Evolutionary conservation across 441 rosid species (phyloP).

Genomic region (Daphne laureola): DNA sequence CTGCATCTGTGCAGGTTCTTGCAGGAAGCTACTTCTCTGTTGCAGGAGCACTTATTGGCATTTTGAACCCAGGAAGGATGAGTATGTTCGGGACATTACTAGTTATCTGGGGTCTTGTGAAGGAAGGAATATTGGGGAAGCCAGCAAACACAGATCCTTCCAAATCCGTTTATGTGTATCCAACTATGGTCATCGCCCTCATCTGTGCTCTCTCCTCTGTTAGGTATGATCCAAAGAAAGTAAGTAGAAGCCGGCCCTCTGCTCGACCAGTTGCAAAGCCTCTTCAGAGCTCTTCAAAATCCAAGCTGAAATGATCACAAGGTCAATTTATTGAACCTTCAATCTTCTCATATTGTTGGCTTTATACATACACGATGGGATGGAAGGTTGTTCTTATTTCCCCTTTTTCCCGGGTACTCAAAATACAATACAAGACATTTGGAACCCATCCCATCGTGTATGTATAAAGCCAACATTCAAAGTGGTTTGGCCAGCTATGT

Average conservation of each 20-base stretch:
- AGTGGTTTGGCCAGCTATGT: no score
- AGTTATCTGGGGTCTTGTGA: slow-evolving; percentile 87
- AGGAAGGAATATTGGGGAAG: slow-evolving; percentile 90
- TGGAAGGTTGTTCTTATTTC: no score
- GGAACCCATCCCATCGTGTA: no score
- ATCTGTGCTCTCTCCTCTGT: slow-evolving; percentile 80
- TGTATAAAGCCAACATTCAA: no score
- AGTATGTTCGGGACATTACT: slow-evolving; percentile 89
- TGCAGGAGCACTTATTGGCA: slow-evolving; percentile 87
- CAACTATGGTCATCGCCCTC: slow-evolving; percentile 74
- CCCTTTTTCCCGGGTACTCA: no score
- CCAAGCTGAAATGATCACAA: slow-evolving; percentile 71
- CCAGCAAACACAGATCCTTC: slow-evolving; percentile 64
- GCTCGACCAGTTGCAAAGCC: slow-evolving; percentile 72
- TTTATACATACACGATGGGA: no score
- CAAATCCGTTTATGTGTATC: slow-evolving; percentile 67
- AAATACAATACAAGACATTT: no score
- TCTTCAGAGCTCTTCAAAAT: slow-evolving; percentile 72
- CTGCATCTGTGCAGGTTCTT: slow-evolving; percentile 54
- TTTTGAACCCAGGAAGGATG: slow-evolving; percentile 91
- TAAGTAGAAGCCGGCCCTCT: slow-evolving; percentile 39
- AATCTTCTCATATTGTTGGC: slow-evolving; percentile 3
- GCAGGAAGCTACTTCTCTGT: slow-evolving; percentile 95
- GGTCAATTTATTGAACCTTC: neutral
- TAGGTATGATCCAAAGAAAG: slow-evolving; percentile 77